Percentiles rank a stretch among this genome's conserved stretches.
Evolutionary conservation across 768 basidiomycete genomes (phyloP).

Genomic region (Omphalotus guepiniiformis): DNA sequence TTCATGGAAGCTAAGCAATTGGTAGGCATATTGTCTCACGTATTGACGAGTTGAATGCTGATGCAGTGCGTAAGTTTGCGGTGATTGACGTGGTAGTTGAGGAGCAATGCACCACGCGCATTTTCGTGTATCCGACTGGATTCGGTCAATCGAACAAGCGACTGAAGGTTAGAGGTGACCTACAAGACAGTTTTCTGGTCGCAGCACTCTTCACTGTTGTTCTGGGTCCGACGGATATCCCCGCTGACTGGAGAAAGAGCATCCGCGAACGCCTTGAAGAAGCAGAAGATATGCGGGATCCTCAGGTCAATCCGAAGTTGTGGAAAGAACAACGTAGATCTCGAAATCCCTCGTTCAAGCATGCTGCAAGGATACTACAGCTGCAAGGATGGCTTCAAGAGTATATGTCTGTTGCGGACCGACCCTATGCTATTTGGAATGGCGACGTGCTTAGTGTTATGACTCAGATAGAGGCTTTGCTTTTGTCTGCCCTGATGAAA

Average conservation of each 20-base stretch:
- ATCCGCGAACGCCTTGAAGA: no score
- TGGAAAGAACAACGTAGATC: no score
- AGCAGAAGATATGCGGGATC: no score
- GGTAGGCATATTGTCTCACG: not conserved
- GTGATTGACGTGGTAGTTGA: not conserved
- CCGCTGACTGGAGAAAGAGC: no score
- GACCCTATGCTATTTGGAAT: constrained; percentile 4
- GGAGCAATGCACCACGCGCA: not conserved
- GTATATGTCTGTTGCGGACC: not conserved
- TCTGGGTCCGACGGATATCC: no score
- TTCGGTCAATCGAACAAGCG: not conserved
- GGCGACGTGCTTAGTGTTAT: not conserved
- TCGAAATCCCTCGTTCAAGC: no score
- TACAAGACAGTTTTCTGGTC: not conserved
- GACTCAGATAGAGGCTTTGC: not conserved
- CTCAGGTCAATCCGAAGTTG: no score
- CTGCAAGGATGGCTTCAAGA: not conserved
- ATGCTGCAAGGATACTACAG: constrained; percentile 3
- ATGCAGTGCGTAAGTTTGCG: not conserved
- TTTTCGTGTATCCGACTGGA: not conserved
- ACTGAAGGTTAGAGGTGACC: not conserved
- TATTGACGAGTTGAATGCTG: not conserved
- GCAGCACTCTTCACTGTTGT: not conserved
- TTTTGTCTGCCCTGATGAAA: not conserved
- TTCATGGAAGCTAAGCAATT: not conserved